Evolutionary conservation across 148 eudicot species (phyloP), one percentile per base, ranked within the genome.

Genomic region (Silene latifolia): DNA sequence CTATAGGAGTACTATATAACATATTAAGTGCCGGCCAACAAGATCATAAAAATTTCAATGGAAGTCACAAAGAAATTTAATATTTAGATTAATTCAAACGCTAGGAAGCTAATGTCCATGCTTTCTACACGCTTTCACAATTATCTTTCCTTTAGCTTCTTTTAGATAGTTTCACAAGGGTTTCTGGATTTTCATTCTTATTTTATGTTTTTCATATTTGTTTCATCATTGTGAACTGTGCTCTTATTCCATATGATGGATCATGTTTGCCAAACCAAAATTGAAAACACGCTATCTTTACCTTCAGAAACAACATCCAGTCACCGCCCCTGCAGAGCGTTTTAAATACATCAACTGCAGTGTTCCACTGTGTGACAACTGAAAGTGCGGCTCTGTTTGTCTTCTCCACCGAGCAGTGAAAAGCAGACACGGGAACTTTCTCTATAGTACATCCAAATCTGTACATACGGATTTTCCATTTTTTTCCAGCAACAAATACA

Each of bases 401-500:
- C 80, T 60, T 84, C 76, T 86, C 97, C 88, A 88, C 92, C 27
- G 94, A 87, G 69, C 86, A 80, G 63, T 82, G 84, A 81, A 89
- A 93, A 61, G 80, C 88, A 70, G 98, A 89, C 23, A 81, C 83
- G 2, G 90, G 89, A 76, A 91, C 73, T 85, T 91, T 93, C 83
- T 91, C 93, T 53, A 93, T 73, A 70, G 72, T 80, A 82, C 90
- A 91, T 78, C 97, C 96, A 27, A 90, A 83, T 81, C 98, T 94
- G 89, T 79, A 83, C 53, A 63, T 12, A 60, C 48, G 44, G 18
- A 13, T 27, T 32, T 46, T 19, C 6, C 9, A n/a, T 11, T 29
- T 35, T 60, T n/a, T 19, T 47, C 19, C 74, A 73, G 1, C 27
- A 39, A 9, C 56, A 53, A 13, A 10, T 63, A 42, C 47, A 42